Percentiles rank a stretch among this genome's conserved stretches.
phyloP scores from a whole-genome alignment of 257 asterid species.

The Linderniella brevidens region DNA sequence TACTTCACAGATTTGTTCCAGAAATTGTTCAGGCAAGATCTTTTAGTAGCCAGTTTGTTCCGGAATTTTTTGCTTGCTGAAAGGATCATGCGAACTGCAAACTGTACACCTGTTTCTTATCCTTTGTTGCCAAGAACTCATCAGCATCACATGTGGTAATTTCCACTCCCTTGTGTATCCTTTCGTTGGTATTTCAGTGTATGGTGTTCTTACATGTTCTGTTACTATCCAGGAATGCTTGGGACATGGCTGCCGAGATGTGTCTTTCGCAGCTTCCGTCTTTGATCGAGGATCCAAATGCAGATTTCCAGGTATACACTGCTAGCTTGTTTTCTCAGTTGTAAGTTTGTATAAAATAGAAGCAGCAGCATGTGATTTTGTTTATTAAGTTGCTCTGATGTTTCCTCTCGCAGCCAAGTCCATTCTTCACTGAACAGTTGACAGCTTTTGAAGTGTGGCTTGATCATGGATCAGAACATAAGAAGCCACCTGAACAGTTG shows the following conservation, averaged over 20 bases:
- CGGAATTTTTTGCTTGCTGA: slow-evolving; percentile 93
- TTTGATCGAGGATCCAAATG: slow-evolving; percentile 80
- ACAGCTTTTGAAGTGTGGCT: slow-evolving; percentile 99
- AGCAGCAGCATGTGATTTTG: slow-evolving; percentile 1
- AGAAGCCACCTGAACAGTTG: slow-evolving; percentile 94
- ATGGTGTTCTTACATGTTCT: slow-evolving; percentile 7
- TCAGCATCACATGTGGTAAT: slow-evolving; percentile 99
- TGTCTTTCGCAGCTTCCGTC: slow-evolving; percentile 96
- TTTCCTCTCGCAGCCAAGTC: slow-evolving; percentile 57
- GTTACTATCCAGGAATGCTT: slow-evolving; percentile 67
- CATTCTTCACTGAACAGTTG: slow-evolving; percentile 65
- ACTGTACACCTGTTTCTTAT: slow-evolving; percentile 88
- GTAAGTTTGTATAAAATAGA: slow-evolving; percentile 1
- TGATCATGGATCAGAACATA: slow-evolving; percentile 94
- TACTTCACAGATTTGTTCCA: slow-evolving; percentile 65
- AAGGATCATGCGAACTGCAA: slow-evolving; percentile 98
- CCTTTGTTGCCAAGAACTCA: slow-evolving; percentile 93
- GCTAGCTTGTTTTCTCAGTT: background rate
- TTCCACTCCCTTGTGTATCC: background rate
- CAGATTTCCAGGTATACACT: slow-evolving; percentile 72
- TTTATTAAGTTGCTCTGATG: slow-evolving; percentile 2
- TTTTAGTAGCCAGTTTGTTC: slow-evolving; percentile 91
- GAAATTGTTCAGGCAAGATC: slow-evolving; percentile 96
- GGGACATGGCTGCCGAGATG: slow-evolving; percentile 99
- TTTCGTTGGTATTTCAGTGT: background rate